These are phyloP conservation scores for Mytilinidion resinicola DNA, from an alignment of 495 filamentous ascomycete species.

Conservation along the genomic window DNA sequence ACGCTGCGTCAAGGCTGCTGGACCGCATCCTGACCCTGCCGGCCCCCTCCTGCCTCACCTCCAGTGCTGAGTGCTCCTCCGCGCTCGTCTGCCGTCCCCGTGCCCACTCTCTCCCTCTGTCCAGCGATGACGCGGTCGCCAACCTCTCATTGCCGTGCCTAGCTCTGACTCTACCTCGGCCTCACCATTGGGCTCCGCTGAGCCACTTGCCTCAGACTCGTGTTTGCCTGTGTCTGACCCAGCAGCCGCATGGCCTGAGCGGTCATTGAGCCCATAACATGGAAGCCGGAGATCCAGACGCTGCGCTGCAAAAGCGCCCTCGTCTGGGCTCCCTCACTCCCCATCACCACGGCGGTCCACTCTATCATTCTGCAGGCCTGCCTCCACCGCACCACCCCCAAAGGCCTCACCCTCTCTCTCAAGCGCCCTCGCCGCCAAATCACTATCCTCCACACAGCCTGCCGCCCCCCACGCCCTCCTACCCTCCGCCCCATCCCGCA, in stretches of 20 bases:
- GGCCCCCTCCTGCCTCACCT: neutral
- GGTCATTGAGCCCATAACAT: constrained; percentile 23
- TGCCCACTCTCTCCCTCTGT: constrained; percentile 10
- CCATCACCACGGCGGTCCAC: constrained; percentile 16
- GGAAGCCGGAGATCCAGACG: constrained; percentile 27
- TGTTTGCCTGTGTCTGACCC: neutral
- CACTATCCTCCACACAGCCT: constrained; percentile 12
- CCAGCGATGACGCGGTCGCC: constrained; percentile 25
- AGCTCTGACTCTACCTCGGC: constrained; percentile 7
- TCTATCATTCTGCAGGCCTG: neutral
- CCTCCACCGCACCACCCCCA: constrained; percentile 4
- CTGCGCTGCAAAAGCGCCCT: constrained; percentile 22
- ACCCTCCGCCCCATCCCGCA: constrained; percentile 16
- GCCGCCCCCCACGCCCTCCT: constrained; percentile 8
- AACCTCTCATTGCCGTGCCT: neutral
- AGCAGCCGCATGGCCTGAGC: constrained; percentile 28
- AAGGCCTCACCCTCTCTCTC: constrained; percentile 13
- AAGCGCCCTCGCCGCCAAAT: constrained; percentile 12
- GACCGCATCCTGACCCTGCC: neutral
- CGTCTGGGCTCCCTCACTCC: constrained; percentile 23
- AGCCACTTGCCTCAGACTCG: neutral
- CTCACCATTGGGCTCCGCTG: neutral
- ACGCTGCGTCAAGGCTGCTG: too few relatives aligned
- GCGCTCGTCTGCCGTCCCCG: constrained; percentile 12
- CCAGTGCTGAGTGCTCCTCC: constrained; percentile 5